These are phyloP conservation scores for Straminergon stramineum DNA, from an alignment of 225 moss, liverwort and hornwort species.

Conservation along the genomic window DNA sequence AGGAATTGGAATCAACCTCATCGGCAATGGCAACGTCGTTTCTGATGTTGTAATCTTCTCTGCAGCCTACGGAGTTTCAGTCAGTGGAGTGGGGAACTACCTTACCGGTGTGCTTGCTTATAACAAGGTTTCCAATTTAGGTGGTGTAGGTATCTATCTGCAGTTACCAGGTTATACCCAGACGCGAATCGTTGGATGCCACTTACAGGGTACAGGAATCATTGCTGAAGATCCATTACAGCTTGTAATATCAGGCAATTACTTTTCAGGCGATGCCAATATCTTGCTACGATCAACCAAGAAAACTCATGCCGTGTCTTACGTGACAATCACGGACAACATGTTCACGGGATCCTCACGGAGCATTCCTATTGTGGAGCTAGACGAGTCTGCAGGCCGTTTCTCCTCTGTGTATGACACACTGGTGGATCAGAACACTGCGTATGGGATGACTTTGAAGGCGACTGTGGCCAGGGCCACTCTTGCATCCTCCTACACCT, in stretches of 20 bases:
- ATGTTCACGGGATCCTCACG: conserved; percentile 62
- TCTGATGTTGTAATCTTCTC: conserved; percentile 65
- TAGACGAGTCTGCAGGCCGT: conserved; percentile 48
- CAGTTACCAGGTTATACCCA: conserved; percentile 65
- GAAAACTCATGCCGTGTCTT: conserved; percentile 35
- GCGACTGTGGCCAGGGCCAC: conserved; percentile 63
- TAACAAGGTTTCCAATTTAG: conserved; percentile 47
- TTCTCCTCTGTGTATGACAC: conserved; percentile 55
- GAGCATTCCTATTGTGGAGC: conserved; percentile 37
- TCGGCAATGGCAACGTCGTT: conserved; percentile 54
- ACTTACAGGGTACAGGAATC: conserved; percentile 59
- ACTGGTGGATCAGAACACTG: conserved; percentile 68
- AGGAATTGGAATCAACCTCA: conserved; percentile 60
- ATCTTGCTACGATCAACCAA: conserved; percentile 57
- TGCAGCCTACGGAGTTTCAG: conserved; percentile 48
- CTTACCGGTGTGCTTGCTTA: conserved; percentile 62
- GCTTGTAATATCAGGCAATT: conserved; percentile 50
- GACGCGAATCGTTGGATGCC: conserved; percentile 61
- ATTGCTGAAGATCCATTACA: conserved; percentile 72
- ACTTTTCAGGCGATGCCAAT: conserved; percentile 59
- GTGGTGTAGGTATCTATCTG: conserved; percentile 62
- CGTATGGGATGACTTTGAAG: conserved; percentile 75
- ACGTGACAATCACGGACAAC: conserved; percentile 48
- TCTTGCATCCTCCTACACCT: conserved; percentile 40
- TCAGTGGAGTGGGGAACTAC: conserved; percentile 50